Conservation (phyloP, 768 basidiomycete genomes). For the Rhodotorula graminis region DNA sequence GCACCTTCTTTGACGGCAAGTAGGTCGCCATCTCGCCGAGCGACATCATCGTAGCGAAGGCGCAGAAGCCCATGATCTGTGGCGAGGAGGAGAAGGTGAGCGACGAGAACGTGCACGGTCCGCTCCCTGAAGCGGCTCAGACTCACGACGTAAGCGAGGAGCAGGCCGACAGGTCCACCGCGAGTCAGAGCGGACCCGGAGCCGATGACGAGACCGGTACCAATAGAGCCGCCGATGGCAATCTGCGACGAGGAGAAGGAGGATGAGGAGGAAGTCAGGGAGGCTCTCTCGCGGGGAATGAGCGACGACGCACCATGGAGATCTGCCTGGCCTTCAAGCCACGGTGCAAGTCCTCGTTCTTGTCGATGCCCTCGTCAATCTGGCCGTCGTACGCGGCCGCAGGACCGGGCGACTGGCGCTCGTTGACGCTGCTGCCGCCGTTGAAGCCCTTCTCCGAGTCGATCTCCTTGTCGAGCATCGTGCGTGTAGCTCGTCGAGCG, state of each 20-base stretch:
- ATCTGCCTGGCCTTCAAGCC: conserved; percentile 28
- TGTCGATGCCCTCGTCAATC: conserved; percentile 13
- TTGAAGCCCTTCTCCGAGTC: too few species aligned
- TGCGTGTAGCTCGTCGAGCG: too few species aligned
- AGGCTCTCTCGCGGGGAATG: too few species aligned
- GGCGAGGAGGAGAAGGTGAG: neutral
- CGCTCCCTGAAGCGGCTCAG: neutral
- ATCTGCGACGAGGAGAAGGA: conserved; percentile 4
- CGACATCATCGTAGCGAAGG: conserved; percentile 2
- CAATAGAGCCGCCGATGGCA: conserved; percentile 24
- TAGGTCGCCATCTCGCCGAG: conserved; percentile 12
- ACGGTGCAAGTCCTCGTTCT: conserved; percentile 26
- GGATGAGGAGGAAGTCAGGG: too few species aligned
- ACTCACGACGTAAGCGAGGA: conserved; percentile 24
- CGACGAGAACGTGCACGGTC: neutral
- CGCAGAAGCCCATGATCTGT: neutral
- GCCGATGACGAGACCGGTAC: conserved; percentile 11
- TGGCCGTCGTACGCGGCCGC: conserved; percentile 1
- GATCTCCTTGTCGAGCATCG: too few species aligned
- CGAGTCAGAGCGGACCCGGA: neutral
- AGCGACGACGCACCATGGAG: neutral
- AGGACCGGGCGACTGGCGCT: too few species aligned
- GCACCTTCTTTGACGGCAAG: neutral
- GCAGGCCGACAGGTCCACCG: conserved; percentile 33
- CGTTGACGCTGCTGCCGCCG: too few species aligned